Evolutionary conservation across 257 asterid genomes (phyloP).

Genomic region (Solanum sejunctum): DNA sequence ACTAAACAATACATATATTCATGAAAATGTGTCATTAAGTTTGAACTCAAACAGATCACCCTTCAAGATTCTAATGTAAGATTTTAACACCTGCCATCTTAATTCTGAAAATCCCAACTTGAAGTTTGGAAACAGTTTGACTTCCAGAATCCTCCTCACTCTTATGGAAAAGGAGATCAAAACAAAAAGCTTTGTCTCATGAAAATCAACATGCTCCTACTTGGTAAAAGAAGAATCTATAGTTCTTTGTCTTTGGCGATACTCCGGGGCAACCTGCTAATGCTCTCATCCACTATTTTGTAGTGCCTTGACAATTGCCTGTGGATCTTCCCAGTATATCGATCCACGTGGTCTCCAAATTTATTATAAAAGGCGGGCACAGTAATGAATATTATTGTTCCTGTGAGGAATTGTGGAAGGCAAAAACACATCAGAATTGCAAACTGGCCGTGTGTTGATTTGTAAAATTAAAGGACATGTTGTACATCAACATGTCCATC

Average conservation of each 20-base stretch:
- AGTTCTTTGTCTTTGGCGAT: constrained; percentile 48
- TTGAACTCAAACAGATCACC: not conserved
- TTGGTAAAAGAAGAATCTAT: constrained; percentile 3
- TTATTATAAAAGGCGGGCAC: constrained; percentile 65
- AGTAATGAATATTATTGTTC: constrained; percentile 50
- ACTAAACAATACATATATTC: not conserved
- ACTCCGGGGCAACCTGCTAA: constrained; percentile 53
- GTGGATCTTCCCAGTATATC: constrained; percentile 53
- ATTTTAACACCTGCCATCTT: not conserved
- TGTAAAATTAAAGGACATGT: too few relatives aligned
- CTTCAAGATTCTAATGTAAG: not conserved
- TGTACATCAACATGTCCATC: too few relatives aligned
- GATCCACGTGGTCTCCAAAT: constrained; percentile 57
- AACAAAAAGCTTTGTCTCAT: not conserved
- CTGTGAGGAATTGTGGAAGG: constrained; percentile 27
- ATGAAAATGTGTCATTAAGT: not conserved
- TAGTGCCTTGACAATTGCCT: constrained; percentile 61
- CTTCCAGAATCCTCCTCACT: not conserved
- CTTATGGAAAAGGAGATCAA: not conserved
- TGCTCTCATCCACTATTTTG: constrained; percentile 71
- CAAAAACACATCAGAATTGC: not conserved
- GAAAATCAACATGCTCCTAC: not conserved
- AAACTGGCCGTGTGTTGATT: not conserved
- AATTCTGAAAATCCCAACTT: not conserved
- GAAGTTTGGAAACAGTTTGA: not conserved